Base-by-base conservation (phyloP, 345 rosid genomes). In the Noccaea bulbosa region DNA sequence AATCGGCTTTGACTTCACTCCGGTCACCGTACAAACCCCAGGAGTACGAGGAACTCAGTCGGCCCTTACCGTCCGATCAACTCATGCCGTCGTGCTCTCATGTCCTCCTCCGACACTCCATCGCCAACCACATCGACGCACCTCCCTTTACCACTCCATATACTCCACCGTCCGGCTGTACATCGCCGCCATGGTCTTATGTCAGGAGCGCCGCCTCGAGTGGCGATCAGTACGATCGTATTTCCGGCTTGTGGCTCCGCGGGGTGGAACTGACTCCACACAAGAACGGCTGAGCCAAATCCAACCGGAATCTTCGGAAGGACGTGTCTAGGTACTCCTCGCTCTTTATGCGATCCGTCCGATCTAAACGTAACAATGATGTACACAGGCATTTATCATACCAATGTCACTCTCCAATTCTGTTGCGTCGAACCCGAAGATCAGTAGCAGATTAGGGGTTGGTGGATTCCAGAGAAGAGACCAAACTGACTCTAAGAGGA, bases 261-360 rank as follows among this genome's bases (percentile, higher is more conserved):
- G 97, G 92, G 1, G 85, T 74, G 37, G 98, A 93, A 91, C 81
- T 93, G n/a, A 2, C 84, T 93, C 61, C 87, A 94, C 2, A 89
- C 97, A 47, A 93, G 96, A 80, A 91, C 98, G 17, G 92, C 97
- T 44, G 87, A 91, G 77, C 97, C 98, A 7, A 73, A 71, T 33
- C 51, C 78, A 3, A 41, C 76, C 3, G 94, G 97, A 9, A 76
- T 91, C 62, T 91, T 69, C 88, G 87, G 7, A 93, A 87, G 64
- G 98, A 93, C 73, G 77, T 91, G 40, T 77, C 92, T 17, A 79
- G 84, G 65, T 93, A 87, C 79, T 82, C 94, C 55, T 77, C 84
- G 48, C 81, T 93, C n/a, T 82, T 93, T 8, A 40, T 17, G 24
- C 65, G 70, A 65, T 32, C 77, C 6, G 41, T 24, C 27, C 27